Evolutionary conservation across 371 early-diverging fungal genomes (phyloP).

Genomic region (Blastocladiella emersonii): DNA sequence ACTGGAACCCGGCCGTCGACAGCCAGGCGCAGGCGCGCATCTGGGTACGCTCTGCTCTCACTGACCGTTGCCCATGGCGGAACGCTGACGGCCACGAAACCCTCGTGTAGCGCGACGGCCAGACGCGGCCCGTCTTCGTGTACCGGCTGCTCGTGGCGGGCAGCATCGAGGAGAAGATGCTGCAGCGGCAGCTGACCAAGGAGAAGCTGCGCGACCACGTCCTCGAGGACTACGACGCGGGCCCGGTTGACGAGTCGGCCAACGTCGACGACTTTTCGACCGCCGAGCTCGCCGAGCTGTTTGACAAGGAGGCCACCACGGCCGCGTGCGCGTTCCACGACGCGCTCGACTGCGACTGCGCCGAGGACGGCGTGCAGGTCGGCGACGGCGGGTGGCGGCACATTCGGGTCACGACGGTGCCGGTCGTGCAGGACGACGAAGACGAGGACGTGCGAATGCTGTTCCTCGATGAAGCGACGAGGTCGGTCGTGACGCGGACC

Average conservation of each 20-base stretch:
- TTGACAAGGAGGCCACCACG: conserved; percentile 27
- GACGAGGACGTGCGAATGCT: too few relatives aligned
- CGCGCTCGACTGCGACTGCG: conserved; percentile 20
- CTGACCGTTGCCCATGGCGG: too few relatives aligned
- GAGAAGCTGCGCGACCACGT: conserved; percentile 28
- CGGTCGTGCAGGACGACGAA: too few relatives aligned
- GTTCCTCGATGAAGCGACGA: too few relatives aligned
- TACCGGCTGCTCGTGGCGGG: conserved; percentile 39
- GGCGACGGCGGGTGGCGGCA: not conserved
- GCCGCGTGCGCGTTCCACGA: conserved; percentile 30
- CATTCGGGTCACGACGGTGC: too few relatives aligned
- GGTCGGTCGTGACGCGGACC: too few relatives aligned
- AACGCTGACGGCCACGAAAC: too few relatives aligned
- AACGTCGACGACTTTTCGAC: conserved; percentile 21
- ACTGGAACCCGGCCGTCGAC: conserved; percentile 32
- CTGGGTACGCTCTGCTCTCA: conserved; percentile 12
- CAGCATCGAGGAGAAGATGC: conserved; percentile 40
- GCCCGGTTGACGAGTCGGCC: conserved; percentile 8
- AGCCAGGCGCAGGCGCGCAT: conserved; percentile 48
- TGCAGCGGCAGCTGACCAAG: conserved; percentile 43
- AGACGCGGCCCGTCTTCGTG: conserved; percentile 37
- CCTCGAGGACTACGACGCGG: conserved; percentile 18
- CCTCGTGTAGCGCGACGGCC: conserved; percentile 42
- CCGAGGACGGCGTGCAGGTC: not conserved
- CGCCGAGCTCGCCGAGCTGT: conserved; percentile 29